These are phyloP conservation scores for Curvularia verruculosa DNA, from an alignment of 2,329 filamentous ascomycete genomes.

Conservation along the genomic window DNA sequence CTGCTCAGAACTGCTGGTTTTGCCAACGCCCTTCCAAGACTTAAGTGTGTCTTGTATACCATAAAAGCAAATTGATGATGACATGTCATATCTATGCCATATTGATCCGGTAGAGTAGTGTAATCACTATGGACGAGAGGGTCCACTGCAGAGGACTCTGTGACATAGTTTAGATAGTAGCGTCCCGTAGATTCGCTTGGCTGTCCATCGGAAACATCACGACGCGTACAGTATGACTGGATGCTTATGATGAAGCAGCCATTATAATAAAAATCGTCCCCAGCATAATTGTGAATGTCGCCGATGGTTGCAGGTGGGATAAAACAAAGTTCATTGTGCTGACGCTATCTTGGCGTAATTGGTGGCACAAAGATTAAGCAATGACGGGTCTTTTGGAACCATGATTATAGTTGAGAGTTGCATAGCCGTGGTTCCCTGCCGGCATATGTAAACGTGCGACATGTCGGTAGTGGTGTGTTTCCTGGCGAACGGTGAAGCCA, in stretches of 20 bases:
- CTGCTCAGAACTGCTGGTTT: constrained; percentile 1
- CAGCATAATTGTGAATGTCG: not conserved
- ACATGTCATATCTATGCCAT: not conserved
- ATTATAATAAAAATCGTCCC: not conserved
- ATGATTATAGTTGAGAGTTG: not conserved
- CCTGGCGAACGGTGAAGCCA: constrained; percentile 11
- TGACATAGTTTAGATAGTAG: not conserved
- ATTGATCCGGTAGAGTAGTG: constrained; percentile 1
- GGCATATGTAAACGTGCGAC: not conserved
- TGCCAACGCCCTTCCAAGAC: constrained; percentile 1
- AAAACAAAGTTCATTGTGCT: not conserved
- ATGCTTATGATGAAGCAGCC: not conserved
- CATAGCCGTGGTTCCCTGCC: constrained; percentile 4
- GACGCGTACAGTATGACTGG: not conserved
- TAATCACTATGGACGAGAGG: not conserved
- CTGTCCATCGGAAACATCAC: not conserved
- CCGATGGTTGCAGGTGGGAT: not conserved
- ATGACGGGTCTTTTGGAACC: constrained; percentile 4
- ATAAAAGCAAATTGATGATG: not conserved
- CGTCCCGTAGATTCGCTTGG: not conserved
- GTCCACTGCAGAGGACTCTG: not conserved
- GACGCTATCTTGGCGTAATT: constrained; percentile 1
- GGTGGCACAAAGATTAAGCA: constrained; percentile 6
- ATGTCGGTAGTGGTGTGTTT: constrained; percentile 6
- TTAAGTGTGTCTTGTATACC: constrained; percentile 4